Base-by-base conservation (phyloP, 2,329 filamentous ascomycete genomes). In the Ophiocordyceps camponoti-saundersi region DNA sequence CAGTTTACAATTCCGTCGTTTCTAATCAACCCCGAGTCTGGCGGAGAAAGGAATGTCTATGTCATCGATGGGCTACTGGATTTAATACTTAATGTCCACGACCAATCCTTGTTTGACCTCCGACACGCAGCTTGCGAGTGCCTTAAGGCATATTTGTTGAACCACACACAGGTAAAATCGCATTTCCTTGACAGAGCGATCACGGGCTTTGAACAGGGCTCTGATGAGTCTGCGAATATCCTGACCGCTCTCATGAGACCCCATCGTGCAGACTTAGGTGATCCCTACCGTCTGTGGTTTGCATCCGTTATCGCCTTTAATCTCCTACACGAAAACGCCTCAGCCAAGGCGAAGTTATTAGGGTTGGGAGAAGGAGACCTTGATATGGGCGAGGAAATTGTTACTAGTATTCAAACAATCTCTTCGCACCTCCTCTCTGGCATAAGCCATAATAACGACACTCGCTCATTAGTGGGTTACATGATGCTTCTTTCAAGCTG, bases 41-140 rank as follows among this genome's bases (percentile, higher is more conserved):
- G 53, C 49, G 72, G 70, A n/a, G n/a, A 71, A 11, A 65, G 71
- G 15, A 75, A 76, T 48, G 79, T 90, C 32, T 95, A 94, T 63
- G 87, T 98, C 29, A 95, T 98, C 56, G 90, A 96, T 61, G 92
- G 86, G 1, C 70, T 98, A 18, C 70, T 98, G 44, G 87, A 95
- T 54, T 68, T 95, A 42, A 80, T 83, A 0, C 69, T 98, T 10
- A 80, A 80, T 48, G 69, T 82, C 21, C 73, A 81, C 29, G 68
- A 80, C 0, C 65, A 77, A 20, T 73, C 80, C 46, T 71, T 84
- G 34, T 84, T 95, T 53, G 82, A 94, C 61, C 71, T 90, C 36
- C 80, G 92, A 22, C 76, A 88, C 57, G 85, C 90, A 20, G 88
- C 86, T 21, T 92, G 85, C 59, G 82, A 90, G 55, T 94, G 90